Percentiles rank a stretch among this genome's conserved stretches.
phyloP scores from a whole-genome alignment of 208 protist species.

The Leishmania arabica region DNA sequence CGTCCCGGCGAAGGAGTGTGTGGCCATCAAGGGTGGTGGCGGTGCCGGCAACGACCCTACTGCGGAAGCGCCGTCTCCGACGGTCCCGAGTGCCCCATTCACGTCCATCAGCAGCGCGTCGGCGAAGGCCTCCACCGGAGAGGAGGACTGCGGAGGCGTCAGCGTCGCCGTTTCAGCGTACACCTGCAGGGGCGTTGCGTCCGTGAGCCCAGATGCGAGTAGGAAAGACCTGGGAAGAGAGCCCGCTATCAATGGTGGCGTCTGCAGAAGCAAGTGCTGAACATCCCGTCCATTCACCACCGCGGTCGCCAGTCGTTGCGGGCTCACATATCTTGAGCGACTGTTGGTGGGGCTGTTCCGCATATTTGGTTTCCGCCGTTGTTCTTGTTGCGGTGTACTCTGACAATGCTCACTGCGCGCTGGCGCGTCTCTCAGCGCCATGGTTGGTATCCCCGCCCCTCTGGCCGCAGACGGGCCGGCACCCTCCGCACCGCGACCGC shows the following conservation, averaged over 20 bases:
- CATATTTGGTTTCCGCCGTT: background rate
- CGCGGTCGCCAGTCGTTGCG: background rate
- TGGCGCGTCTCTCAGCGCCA: background rate
- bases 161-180: background rate
- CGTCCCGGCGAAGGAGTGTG: background rate
- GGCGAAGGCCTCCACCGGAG: constrained; percentile 48
- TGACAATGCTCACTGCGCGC: background rate
- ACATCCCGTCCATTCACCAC: background rate
- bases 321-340: background rate
- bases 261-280: background rate
- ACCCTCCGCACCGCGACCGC: background rate
- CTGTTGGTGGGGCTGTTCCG: background rate
- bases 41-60: background rate
- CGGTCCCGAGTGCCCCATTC: background rate
- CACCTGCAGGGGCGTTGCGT: background rate
- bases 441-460: background rate
- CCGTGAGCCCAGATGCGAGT: background rate
- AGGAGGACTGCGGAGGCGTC: constrained; percentile 1
- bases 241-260: background rate
- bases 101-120: constrained; percentile 43
- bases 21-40: background rate
- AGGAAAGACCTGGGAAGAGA: background rate
- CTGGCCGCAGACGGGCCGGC: background rate
- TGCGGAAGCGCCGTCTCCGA: background rate
- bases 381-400: background rate